phyloP scores from a whole-genome alignment of 2,329 filamentous ascomycete genomes.

The Proliferodiscus dingleyae region DNA sequence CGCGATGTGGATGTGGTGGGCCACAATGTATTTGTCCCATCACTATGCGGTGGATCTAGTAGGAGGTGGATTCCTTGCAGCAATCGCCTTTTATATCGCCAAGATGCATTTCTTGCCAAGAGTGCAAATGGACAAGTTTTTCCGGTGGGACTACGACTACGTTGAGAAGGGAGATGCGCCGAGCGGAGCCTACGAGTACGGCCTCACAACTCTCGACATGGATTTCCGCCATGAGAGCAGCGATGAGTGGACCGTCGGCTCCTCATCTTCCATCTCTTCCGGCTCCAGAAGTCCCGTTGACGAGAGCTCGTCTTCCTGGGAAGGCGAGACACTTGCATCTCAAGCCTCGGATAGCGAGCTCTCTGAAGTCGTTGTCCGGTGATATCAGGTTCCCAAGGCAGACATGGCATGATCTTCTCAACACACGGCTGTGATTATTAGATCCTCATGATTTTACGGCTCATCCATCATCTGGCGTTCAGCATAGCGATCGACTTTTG shows the following conservation, averaged over 20 bases:
- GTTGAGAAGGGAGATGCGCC: slow-evolving; percentile 73
- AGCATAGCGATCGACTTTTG: slow-evolving; percentile 25
- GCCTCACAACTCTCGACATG: slow-evolving; percentile 25
- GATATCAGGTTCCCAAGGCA: too few species aligned
- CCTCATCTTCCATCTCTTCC: slow-evolving; percentile 53
- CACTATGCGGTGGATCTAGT: slow-evolving; percentile 95
- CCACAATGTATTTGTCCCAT: slow-evolving; percentile 96
- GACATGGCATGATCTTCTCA: too few species aligned
- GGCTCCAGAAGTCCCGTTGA: slow-evolving; percentile 40
- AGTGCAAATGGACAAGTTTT: slow-evolving; percentile 76
- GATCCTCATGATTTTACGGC: slow-evolving; percentile 25
- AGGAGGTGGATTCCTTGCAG: slow-evolving; percentile 73
- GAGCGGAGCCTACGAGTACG: slow-evolving; percentile 51
- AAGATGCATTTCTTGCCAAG: slow-evolving; percentile 77
- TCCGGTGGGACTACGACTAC: slow-evolving; percentile 94
- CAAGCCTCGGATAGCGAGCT: slow-evolving; percentile 31
- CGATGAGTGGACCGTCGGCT: slow-evolving; percentile 87
- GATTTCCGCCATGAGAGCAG: slow-evolving; percentile 47
- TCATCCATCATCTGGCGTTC: slow-evolving; percentile 29
- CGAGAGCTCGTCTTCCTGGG: slow-evolving; percentile 52
- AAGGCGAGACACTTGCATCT: slow-evolving; percentile 47
- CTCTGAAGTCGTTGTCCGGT: slow-evolving; percentile 28
- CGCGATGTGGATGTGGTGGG: slow-evolving; percentile 94
- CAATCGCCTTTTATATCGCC: slow-evolving; percentile 75
- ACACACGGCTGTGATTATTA: too few species aligned